Evolutionary conservation across 2,329 filamentous ascomycete species (phyloP).

Genomic region (Colletotrichum destructivum): DNA sequence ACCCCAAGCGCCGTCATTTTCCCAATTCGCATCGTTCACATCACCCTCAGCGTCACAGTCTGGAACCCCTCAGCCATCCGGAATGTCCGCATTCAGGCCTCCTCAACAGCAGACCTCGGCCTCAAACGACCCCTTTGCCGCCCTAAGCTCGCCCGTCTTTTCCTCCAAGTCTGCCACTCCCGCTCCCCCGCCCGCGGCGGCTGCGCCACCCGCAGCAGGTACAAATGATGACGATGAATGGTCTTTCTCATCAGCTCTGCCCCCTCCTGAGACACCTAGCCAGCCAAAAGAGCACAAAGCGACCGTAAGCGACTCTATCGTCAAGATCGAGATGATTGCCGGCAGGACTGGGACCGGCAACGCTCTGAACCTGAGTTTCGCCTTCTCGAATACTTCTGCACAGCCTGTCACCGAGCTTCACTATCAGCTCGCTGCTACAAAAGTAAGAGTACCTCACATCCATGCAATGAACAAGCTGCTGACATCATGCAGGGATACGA

Average conservation of each 20-base stretch:
- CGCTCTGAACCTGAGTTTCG: constrained; percentile 79
- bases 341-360: constrained; percentile 69
- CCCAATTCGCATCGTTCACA: constrained; percentile 69
- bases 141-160: constrained; percentile 58
- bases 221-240: constrained; percentile 87
- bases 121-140: constrained; percentile 61
- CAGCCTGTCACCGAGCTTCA: constrained; percentile 84
- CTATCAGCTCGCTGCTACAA: constrained; percentile 94
- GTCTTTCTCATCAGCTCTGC: constrained; percentile 91
- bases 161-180: constrained; percentile 55
- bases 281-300: constrained; percentile 75
- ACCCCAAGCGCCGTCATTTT: constrained; percentile 64
- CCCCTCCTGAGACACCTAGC: constrained; percentile 65
- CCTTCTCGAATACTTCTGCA: constrained; percentile 86
- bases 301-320: constrained; percentile 76
- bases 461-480: constrained; percentile 21
- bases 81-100: constrained; percentile 62
- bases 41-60: constrained; percentile 68
- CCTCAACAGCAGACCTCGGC: constrained; percentile 59
- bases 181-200: constrained; percentile 47
- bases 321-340: constrained; percentile 83
- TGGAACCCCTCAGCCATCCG: constrained; percentile 66
- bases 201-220: constrained; percentile 48
- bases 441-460: constrained; percentile 68
- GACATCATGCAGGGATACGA: constrained; percentile 76